Conservation (phyloP, 768 basidiomycete genomes). For the Collybiopsis luxurians region DNA sequence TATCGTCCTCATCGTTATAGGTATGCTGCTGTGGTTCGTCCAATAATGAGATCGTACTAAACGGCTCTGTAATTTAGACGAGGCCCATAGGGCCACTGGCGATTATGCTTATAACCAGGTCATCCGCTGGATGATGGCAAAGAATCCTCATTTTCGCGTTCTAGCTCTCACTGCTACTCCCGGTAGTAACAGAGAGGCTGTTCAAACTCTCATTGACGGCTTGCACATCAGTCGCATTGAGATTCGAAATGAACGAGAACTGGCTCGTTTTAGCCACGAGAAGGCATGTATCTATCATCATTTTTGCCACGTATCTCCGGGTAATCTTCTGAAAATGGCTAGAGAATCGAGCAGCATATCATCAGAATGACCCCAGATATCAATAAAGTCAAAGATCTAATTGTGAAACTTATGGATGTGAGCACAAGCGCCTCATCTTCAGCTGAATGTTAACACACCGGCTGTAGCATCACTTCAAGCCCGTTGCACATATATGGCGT, state of each 20-base stretch:
- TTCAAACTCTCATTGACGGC: conserved; percentile 88
- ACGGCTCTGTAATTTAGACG: conserved; percentile 50
- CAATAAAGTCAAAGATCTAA: conserved; percentile 57
- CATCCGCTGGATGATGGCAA: conserved; percentile 87
- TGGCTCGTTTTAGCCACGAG: conserved; percentile 87
- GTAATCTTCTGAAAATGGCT: not conserved
- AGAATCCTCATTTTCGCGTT: conserved; percentile 91
- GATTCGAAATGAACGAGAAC: conserved; percentile 86
- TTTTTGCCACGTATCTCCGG: not conserved
- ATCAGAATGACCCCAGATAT: conserved; percentile 73
- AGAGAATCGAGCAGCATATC: conserved; percentile 73
- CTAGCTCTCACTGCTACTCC: conserved; percentile 96
- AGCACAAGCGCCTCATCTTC: conserved; percentile 17
- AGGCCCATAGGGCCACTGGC: conserved; percentile 93
- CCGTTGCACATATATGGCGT: conserved; percentile 40
- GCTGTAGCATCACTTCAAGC: conserved; percentile 33
- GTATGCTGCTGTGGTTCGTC: conserved; percentile 35
- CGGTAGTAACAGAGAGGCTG: conserved; percentile 78
- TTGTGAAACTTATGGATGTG: conserved; percentile 76
- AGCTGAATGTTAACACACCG: conserved; percentile 17
- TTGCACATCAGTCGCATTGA: conserved; percentile 95
- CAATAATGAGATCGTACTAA: not conserved
- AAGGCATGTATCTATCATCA: conserved; percentile 52
- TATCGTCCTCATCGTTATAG: conserved; percentile 86
- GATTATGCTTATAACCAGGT: conserved; percentile 91